A percentile compares a stretch with the other conserved stretches of the same genome.
Conservation (phyloP, 768 basidiomycete genomes). For the Phylloporus scabripes region DNA sequence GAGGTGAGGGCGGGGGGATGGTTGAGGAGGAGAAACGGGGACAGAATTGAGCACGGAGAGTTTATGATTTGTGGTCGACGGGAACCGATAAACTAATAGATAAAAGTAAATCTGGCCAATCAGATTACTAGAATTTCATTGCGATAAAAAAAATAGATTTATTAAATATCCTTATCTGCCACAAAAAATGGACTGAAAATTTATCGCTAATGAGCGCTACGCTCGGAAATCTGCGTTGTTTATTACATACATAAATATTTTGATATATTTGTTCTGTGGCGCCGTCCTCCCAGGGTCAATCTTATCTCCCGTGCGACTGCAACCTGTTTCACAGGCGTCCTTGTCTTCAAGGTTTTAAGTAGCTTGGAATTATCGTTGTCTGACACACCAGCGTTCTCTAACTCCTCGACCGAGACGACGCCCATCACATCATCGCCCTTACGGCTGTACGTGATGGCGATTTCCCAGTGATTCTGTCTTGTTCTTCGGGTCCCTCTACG, state of each 20-base stretch:
- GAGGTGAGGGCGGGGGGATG: no score
- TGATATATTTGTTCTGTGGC: conserved; percentile 23
- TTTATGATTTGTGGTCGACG: conserved; percentile 33
- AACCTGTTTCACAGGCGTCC: neutral
- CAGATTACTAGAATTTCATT: conserved; percentile 31
- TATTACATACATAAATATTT: conserved; percentile 29
- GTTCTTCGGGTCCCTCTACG: conserved; percentile 16
- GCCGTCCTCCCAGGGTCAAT: conserved; percentile 26
- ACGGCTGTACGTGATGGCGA: conserved; percentile 20
- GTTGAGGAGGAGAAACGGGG: conserved; percentile 25
- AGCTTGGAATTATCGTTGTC: neutral
- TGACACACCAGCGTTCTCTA: neutral
- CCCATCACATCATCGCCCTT: conserved; percentile 10
- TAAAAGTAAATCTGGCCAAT: conserved; percentile 33
- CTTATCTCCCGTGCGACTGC: conserved; percentile 24
- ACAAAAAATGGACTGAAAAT: conserved; percentile 21
- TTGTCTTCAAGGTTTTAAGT: conserved; percentile 12
- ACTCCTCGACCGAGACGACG: conserved; percentile 1
- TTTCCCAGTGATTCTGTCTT: conserved; percentile 11
- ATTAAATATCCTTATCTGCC: no score
- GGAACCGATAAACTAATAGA: conserved; percentile 37
- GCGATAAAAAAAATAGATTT: conserved; percentile 1
- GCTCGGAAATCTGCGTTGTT: conserved; percentile 25
- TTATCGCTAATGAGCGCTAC: conserved; percentile 26
- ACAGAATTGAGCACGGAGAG: conserved; percentile 13